A percentile compares a stretch with the other conserved stretches of the same genome.
These are phyloP conservation scores for Soucietia sequanensis DNA, from an alignment of 805 yeast species.

Conservation along the genomic window DNA sequence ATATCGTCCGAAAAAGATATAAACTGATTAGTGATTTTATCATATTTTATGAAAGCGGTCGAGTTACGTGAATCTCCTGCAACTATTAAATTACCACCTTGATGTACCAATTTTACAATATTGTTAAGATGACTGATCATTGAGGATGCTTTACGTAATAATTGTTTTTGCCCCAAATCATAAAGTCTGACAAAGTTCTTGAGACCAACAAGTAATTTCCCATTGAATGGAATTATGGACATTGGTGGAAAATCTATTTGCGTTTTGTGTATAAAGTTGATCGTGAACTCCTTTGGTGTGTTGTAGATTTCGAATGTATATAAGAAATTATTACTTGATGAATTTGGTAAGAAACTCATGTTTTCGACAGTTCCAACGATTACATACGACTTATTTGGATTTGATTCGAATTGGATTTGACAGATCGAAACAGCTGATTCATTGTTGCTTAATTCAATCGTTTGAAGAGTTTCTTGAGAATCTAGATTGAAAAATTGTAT, in stretches of 20 bases:
- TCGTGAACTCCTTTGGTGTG: conserved; percentile 24
- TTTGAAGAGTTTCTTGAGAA: conserved; percentile 33
- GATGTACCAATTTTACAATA: conserved; percentile 52
- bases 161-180: conserved; percentile 77
- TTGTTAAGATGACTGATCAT: conserved; percentile 41
- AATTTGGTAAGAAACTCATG: conserved; percentile 26
- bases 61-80: conserved; percentile 75
- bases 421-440: conserved; percentile 45
- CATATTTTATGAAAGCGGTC: conserved; percentile 54
- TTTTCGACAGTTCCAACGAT: conserved; percentile 44
- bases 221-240: conserved; percentile 53
- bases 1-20: conserved; percentile 69
- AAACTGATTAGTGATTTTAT: conserved; percentile 48
- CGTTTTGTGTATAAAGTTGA: conserved; percentile 62
- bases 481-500: conserved; percentile 46
- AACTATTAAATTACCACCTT: conserved; percentile 55
- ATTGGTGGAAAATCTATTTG: conserved; percentile 45
- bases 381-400: conserved; percentile 30
- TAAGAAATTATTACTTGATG: conserved; percentile 25
- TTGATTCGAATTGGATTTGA: conserved; percentile 24
- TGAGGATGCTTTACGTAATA: conserved; percentile 63
- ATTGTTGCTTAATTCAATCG: conserved; percentile 42
- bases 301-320: conserved; percentile 36
- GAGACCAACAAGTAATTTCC: conserved; percentile 59
- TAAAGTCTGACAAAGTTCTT: conserved; percentile 54